Base-by-base conservation (phyloP, 805 yeast species). In the Wickerhamomyces bovis region DNA sequence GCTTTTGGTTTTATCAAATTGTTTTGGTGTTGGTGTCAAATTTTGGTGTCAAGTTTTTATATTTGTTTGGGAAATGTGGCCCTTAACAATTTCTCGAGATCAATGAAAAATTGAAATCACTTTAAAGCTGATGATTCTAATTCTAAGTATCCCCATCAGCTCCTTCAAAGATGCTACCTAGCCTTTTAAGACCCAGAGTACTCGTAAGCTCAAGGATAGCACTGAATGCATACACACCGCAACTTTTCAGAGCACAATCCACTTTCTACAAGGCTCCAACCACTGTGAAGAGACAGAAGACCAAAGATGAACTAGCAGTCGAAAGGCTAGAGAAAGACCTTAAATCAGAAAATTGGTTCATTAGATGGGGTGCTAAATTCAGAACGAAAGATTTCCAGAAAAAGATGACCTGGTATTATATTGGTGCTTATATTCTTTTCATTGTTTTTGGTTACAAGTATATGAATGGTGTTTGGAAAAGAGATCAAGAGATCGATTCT, bases 401-500 rank as follows among this genome's bases (percentile, higher is more conserved):
- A 55, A 74, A 75, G 43, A 71, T 84, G 71, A 81, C 89, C 6
- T 77, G 78, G 54, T 79, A 74, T 59, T 77, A 84, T 51, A 60
- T 85, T 38, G 78, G 76, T n/a, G 75, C 79, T 3, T 84, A 84
- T 60, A 70, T 71, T 2, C 67, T 75, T 10, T 76, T 83, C 57
- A 61, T 80, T 25, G 68, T 76, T 19, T 76, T 81, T 47, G 86
- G 88, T 44, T 72, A 78, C 47, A 74, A 73, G 58, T 80, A 81
- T 61, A 81, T 85, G 80, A 71, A 79, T 55, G 85, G 83, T 56
- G 62, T 84, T 43, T 85, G 77, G 61, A 66, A 71, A 40, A 81
- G 81, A 63, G 92, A 85, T 51, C 69, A 76, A 48, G 88, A 83
- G 57, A 66, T 80, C 48, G 75, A 69, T 62, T 48, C 57, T 53